Base-by-base conservation (phyloP, 2,329 filamentous ascomycete species). In the Xylaria sp. region DNA sequence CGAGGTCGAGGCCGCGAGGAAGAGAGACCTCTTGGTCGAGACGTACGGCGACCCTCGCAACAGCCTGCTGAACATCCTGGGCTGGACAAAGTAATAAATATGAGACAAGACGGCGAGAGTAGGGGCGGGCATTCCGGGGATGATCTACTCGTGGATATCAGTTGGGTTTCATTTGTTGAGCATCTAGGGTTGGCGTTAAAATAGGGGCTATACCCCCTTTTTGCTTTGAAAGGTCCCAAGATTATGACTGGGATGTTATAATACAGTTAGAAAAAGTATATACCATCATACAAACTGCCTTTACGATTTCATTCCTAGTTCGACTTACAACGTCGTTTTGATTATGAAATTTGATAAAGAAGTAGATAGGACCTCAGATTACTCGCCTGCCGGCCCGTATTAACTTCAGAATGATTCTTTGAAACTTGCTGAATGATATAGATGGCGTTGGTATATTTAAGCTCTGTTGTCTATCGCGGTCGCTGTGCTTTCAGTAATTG, bases 31-130 rank as follows among this genome's bases (percentile, higher is more conserved):
- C 15, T 48, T 66, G 36, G 73, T 77, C 51, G 76, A 78, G 17
- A 60, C 51, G 9, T 74, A 74, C 66, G 76, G 76, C 20, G 77
- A 78, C 57, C 77, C 77, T 4, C 76, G 77, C 33, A 75, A 77
- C 70, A 77, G 72, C 53, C 69, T 78, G 2, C 61, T 78, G 51
- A 78, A 78, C 59, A 48, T 77, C 59, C 63, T 78, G 33, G 77
- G 77, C 51, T 77, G 76, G 77, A 73, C 72, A 31, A 74, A 73
- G 20, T 73, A 38, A 38, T 23, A 23, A 23, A 23, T 23, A 23
- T 10, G 3, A 63, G 15, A 28, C n/a, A 40, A 2, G 28, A 23
- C 6, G 15, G 2, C 17, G 15, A 38, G 10, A 23, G 23, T 23
- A 23, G 23, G 28, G 33, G 28, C 9, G 17, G 33, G 28, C 17